phyloP scores from a whole-genome alignment of 305 asterid genomes.

The Fraxinus floribunda region DNA sequence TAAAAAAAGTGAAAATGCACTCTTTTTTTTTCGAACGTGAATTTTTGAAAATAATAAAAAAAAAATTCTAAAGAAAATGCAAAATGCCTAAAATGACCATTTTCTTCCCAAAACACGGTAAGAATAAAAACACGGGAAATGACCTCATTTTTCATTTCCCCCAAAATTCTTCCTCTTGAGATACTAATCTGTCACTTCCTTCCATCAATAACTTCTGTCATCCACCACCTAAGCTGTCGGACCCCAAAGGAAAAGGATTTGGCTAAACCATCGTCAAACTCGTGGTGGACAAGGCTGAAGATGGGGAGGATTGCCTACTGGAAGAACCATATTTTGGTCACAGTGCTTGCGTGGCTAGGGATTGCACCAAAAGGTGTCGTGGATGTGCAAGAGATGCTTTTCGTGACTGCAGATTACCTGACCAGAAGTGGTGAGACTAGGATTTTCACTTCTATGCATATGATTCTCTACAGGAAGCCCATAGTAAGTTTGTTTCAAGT shows the following conservation, averaged over 20 bases:
- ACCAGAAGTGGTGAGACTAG: slow-evolving; percentile 80
- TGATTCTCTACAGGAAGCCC: slow-evolving; percentile 94
- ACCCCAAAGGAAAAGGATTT: slow-evolving; percentile 77
- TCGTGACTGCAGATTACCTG: slow-evolving; percentile 84
- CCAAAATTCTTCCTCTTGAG: too few relatives aligned
- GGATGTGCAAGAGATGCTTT: slow-evolving; percentile 95
- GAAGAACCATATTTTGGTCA: slow-evolving; percentile 85
- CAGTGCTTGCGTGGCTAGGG: slow-evolving; percentile 71
- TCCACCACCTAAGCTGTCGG: too few relatives aligned
- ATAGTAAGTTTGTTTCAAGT: slow-evolving; percentile 29
- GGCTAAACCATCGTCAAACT: slow-evolving; percentile 72
- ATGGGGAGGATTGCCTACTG: slow-evolving; percentile 95
- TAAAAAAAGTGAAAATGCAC: too few relatives aligned
- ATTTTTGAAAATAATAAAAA: too few relatives aligned
- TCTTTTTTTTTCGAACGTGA: too few relatives aligned
- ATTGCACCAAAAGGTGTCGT: slow-evolving; percentile 89
- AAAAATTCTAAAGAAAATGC: too few relatives aligned
- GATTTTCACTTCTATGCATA: slow-evolving; percentile 89
- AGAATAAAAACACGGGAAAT: too few relatives aligned
- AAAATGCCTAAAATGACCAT: too few relatives aligned
- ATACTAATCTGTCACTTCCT: too few relatives aligned
- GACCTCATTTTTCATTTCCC: too few relatives aligned
- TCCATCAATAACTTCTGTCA: too few relatives aligned
- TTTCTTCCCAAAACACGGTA: too few relatives aligned
- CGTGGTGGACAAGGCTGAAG: slow-evolving; percentile 96